These are phyloP conservation scores for Xylaria sp. DNA, from an alignment of 2,329 filamentous ascomycete species.

Conservation along the genomic window DNA sequence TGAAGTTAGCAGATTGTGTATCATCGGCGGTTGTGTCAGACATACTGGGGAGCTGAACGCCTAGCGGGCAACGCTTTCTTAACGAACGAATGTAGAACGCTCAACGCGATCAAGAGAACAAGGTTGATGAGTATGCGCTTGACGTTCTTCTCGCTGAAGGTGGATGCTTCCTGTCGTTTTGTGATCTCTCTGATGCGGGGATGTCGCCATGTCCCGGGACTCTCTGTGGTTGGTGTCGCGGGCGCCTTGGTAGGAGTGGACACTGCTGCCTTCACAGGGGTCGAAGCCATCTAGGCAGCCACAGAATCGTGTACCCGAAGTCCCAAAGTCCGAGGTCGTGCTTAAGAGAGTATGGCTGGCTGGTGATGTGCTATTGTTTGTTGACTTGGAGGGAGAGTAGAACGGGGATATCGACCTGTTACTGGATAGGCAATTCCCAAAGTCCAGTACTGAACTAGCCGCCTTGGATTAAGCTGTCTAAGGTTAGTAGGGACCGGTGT, in stretches of 20 bases:
- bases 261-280: slow-evolving; percentile 46
- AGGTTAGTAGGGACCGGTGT: slow-evolving; percentile 24
- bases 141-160: slow-evolving; percentile 79
- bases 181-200: slow-evolving; percentile 88
- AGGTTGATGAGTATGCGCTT: slow-evolving; percentile 72
- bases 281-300: slow-evolving; percentile 41
- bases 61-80: slow-evolving; percentile 31
- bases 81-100: slow-evolving; percentile 29
- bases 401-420: background rate
- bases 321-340: no score
- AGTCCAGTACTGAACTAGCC: background rate
- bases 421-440: background rate
- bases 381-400: slow-evolving; percentile 6
- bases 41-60: slow-evolving; percentile 36
- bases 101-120: slow-evolving; percentile 43
- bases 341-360: no score
- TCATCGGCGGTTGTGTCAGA: background rate
- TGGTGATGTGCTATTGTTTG: slow-evolving; percentile 5
- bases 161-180: slow-evolving; percentile 75
- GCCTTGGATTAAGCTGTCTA: slow-evolving; percentile 20
- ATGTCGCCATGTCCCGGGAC: slow-evolving; percentile 87
- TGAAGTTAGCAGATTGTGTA: slow-evolving; percentile 1
- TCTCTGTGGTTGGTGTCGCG: slow-evolving; percentile 49
- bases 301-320: background rate
- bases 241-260: slow-evolving; percentile 44